Conservation (phyloP, 176 grass and related monocot genomes). For the Hsuehochloa calcarea region DNA sequence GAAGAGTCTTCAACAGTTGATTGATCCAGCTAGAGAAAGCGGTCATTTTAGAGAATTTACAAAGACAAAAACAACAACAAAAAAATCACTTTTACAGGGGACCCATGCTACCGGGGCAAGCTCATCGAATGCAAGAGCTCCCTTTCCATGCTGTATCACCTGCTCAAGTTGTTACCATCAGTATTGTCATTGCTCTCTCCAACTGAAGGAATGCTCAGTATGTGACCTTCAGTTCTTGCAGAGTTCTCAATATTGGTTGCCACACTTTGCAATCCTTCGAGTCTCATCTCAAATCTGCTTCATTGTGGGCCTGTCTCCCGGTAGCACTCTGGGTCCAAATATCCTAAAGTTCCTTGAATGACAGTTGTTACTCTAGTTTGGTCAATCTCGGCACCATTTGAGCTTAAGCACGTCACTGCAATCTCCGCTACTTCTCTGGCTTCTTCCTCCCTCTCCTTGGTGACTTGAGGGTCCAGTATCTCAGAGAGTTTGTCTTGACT, state of each 20-base stretch:
- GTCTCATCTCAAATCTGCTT: slow-evolving; percentile 41
- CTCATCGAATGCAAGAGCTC: slow-evolving; percentile 37
- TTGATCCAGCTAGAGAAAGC: not conserved
- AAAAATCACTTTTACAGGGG: not conserved
- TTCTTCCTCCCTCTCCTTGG: slow-evolving; percentile 3
- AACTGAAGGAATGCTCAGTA: not conserved
- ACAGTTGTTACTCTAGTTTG: slow-evolving; percentile 35
- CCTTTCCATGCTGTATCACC: slow-evolving; percentile 33
- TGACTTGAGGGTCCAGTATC: not conserved
- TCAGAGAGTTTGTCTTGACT: slow-evolving; percentile 14
- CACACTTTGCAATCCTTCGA: slow-evolving; percentile 17
- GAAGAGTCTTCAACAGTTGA: not conserved
- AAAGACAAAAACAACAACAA: not conserved
- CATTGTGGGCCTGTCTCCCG: slow-evolving; percentile 34
- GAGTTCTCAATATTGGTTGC: not conserved
- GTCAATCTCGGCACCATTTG: slow-evolving; percentile 35
- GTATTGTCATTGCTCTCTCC: not conserved
- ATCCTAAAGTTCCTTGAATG: slow-evolving; percentile 54
- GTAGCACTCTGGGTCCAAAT: slow-evolving; percentile 50
- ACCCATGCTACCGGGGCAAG: slow-evolving; percentile 24
- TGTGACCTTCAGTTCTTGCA: not conserved
- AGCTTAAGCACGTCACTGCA: slow-evolving; percentile 25
- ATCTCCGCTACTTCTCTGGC: slow-evolving; percentile 26
- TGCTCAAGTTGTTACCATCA: not conserved
- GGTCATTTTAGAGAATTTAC: not conserved